Conservation (phyloP, 108 stramenopile genomes). For the Nitzschia putrida region DNA sequence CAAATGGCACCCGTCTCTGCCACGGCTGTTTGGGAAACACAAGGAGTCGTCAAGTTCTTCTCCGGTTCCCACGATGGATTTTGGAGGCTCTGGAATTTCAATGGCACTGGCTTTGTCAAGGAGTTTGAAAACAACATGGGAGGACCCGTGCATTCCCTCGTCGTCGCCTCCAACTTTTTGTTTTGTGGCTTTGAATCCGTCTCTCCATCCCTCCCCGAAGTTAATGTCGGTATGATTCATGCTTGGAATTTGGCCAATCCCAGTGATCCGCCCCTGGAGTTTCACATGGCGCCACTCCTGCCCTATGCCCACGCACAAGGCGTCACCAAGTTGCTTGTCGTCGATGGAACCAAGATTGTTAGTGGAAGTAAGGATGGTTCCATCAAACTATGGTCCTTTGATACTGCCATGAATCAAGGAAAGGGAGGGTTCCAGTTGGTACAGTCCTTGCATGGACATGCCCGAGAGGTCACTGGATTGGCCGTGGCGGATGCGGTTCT, state of each 20-base stretch:
- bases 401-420: constrained; percentile 32
- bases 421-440: constrained; percentile 56
- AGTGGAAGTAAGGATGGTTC: constrained; percentile 68
- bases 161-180: constrained; percentile 64
- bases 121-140: constrained; percentile 83
- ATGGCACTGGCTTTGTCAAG: constrained; percentile 55
- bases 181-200: constrained; percentile 81
- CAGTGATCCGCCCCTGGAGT: constrained; percentile 75
- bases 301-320: constrained; percentile 74
- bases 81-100: constrained; percentile 79
- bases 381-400: constrained; percentile 75
- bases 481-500: constrained; percentile 48
- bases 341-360: constrained; percentile 51
- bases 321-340: constrained; percentile 46
- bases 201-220: constrained; percentile 49
- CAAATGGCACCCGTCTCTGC: constrained; percentile 56
- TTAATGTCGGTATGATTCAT: constrained; percentile 78
- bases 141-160: constrained; percentile 65
- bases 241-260: constrained; percentile 78
- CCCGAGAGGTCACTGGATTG: constrained; percentile 75
- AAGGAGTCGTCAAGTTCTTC: constrained; percentile 78
- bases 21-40: constrained; percentile 76
- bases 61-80: constrained; percentile 81
- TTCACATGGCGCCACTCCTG: constrained; percentile 63
- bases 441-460: constrained; percentile 68